phyloP scores from a whole-genome alignment of 75 land plant genomes.

The Isoetes taiwanensis region DNA sequence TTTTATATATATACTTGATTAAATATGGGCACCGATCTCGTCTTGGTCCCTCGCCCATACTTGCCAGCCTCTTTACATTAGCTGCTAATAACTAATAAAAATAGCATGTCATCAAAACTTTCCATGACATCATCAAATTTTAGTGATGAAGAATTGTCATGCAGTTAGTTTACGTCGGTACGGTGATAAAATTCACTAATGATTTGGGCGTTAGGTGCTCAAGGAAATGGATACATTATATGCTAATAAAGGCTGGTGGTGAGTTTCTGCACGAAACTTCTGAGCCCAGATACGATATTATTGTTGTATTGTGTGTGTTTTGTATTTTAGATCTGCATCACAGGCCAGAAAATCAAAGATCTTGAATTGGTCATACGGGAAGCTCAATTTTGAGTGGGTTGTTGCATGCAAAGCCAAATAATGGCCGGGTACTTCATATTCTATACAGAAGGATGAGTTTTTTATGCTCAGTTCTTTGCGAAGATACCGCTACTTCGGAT shows the following conservation, averaged over 20 bases:
- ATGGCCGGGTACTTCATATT: constrained; percentile 58
- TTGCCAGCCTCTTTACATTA: neutral
- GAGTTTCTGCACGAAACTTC: neutral
- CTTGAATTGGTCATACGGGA: constrained; percentile 32
- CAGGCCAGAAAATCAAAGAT: constrained; percentile 53
- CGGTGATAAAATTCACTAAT: constrained; percentile 63
- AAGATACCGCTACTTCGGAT: constrained; percentile 52
- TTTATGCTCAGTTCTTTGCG: constrained; percentile 39
- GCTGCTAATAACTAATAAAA: neutral
- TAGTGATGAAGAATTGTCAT: constrained; percentile 39
- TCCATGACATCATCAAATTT: constrained; percentile 27
- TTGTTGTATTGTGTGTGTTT: neutral
- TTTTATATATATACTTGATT: no score
- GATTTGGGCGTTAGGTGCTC: constrained; percentile 69
- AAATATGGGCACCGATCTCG: no score
- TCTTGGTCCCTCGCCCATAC: no score
- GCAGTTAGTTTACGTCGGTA: constrained; percentile 40
- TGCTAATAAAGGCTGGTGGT: constrained; percentile 45
- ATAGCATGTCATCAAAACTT: neutral
- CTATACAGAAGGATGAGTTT: constrained; percentile 61
- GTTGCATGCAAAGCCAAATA: constrained; percentile 36
- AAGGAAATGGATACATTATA: constrained; percentile 43
- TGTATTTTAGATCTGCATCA: constrained; percentile 43
- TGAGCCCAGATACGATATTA: neutral
- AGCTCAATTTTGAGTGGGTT: constrained; percentile 37